Evolutionary conservation across 2,329 filamentous ascomycete species (phyloP).

Genomic region (Beauveria varroae): DNA sequence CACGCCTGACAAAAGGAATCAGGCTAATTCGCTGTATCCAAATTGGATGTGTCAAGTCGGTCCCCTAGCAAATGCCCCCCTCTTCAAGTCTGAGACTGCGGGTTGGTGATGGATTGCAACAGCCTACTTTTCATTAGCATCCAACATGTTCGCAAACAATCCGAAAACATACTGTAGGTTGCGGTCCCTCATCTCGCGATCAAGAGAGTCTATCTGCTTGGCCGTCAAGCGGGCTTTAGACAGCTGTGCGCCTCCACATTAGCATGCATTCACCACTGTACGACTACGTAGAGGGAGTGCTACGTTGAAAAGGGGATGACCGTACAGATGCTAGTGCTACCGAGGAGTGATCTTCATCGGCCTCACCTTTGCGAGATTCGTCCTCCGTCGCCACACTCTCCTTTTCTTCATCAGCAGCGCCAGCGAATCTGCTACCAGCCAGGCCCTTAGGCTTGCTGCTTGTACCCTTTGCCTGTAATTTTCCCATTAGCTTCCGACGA

Average conservation of each 20-base stretch:
- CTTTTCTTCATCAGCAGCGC: conserved; percentile 27
- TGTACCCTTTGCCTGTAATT: conserved; percentile 36
- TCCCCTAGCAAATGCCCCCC: neutral
- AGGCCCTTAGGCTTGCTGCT: conserved; percentile 41
- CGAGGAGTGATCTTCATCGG: conserved; percentile 54
- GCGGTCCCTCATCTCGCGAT: conserved; percentile 48
- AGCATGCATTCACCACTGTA: conserved; percentile 9
- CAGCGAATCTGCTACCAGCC: conserved; percentile 47
- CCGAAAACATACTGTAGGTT: conserved; percentile 36
- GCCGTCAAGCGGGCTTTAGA: conserved; percentile 37
- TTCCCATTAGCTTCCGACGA: neutral
- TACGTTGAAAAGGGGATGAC: conserved; percentile 38
- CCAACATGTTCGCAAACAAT: neutral
- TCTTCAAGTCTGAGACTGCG: conserved; percentile 3
- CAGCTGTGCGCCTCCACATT: conserved; percentile 25
- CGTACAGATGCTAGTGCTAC: conserved; percentile 61
- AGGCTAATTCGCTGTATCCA: neutral
- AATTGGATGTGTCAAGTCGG: neutral
- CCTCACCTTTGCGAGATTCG: conserved; percentile 49
- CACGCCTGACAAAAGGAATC: neutral
- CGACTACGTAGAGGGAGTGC: conserved; percentile 13
- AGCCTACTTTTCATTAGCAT: conserved; percentile 9
- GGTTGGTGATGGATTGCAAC: conserved; percentile 17
- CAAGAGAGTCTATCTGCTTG: conserved; percentile 45
- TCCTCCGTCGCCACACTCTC: conserved; percentile 24